Base-by-base conservation (phyloP, 768 basidiomycete species). In the Boletus coccyginus region DNA sequence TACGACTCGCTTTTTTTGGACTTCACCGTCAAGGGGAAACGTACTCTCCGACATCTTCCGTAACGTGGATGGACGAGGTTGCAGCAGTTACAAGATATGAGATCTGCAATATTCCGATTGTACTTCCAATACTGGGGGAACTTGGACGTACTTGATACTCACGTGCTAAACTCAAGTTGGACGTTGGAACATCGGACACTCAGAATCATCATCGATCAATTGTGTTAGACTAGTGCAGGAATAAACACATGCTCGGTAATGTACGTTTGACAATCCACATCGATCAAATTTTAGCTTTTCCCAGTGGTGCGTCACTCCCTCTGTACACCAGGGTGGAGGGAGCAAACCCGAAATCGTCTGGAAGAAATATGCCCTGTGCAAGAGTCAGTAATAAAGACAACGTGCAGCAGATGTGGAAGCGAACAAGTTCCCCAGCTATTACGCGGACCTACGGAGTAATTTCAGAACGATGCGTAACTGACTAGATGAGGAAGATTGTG, bases 1-100 rank as follows among this genome's bases (percentile, higher is more conserved):
- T 75, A 94, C 94, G 51, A 96, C 94, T 55, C 94, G 86, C 75
- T 93, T 92, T 77, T 90, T 90, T 68, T 81, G 82, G 51, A 69
- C 75, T 70, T 92, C 92, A 14, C 89, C 88, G 39, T 87, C 79
- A 41, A 90, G 77, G 39, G 86, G 82, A 35, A 80, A 70, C 82
- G 85, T 83, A 43, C 64, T 66, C 44, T 70, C 71, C 7, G 75
- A 66, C 73, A 75, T 76, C 33, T 58, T 54, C 31, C n/a, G 31
- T 44, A 27, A 41, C 2, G 55, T 46, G 47, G 55, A 40, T 49
- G 45, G 24, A 42, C 41, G 43, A 50, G 35, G 40, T 46, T 41
- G 36, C 11, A 24, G 40, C 16, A 40, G 46, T 40, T 27, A 32
- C 36, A 45, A 35, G 46, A 41, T 44, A 38, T 33, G 46, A 47